These are phyloP conservation scores for Phascolomyces articulosus DNA, from an alignment of 371 early-diverging fungal genomes.

Conservation along the genomic window DNA sequence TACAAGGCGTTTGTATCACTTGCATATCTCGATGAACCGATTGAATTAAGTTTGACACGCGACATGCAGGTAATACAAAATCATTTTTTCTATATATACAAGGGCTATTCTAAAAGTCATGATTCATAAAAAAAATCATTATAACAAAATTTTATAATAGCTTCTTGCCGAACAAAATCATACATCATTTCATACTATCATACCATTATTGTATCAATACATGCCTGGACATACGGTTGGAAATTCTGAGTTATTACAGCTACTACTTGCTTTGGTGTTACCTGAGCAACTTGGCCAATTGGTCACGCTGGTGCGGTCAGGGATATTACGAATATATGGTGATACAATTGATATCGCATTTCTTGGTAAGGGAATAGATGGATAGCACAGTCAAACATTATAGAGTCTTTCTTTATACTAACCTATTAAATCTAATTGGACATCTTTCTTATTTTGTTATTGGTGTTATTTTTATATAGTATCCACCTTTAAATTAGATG, in stretches of 20 bases:
- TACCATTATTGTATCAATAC: constrained; percentile 32
- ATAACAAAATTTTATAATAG: constrained; percentile 18
- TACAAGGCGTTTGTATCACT: not conserved
- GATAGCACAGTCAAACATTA: no score
- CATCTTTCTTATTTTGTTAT: not conserved
- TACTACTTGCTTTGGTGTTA: constrained; percentile 25
- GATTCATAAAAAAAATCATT: no score
- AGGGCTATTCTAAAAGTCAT: no score
- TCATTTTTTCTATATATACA: not conserved
- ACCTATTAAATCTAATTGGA: no score
- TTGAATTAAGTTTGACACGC: constrained; percentile 21
- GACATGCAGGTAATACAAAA: constrained; percentile 32
- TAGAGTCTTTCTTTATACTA: no score
- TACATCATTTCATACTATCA: constrained; percentile 19
- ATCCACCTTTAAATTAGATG: constrained; percentile 15
- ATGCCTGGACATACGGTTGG: constrained; percentile 23
- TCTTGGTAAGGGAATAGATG: constrained; percentile 15
- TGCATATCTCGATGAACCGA: not conserved
- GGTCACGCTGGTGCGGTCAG: constrained; percentile 22
- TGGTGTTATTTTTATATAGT: not conserved
- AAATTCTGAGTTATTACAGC: constrained; percentile 24
- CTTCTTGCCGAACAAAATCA: constrained; percentile 34
- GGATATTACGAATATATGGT: constrained; percentile 28
- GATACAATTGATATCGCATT: constrained; percentile 14
- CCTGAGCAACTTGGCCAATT: constrained; percentile 35